Evolutionary conservation across 139 green algal species (phyloP).

Genomic region (Tetraselmis striata): DNA sequence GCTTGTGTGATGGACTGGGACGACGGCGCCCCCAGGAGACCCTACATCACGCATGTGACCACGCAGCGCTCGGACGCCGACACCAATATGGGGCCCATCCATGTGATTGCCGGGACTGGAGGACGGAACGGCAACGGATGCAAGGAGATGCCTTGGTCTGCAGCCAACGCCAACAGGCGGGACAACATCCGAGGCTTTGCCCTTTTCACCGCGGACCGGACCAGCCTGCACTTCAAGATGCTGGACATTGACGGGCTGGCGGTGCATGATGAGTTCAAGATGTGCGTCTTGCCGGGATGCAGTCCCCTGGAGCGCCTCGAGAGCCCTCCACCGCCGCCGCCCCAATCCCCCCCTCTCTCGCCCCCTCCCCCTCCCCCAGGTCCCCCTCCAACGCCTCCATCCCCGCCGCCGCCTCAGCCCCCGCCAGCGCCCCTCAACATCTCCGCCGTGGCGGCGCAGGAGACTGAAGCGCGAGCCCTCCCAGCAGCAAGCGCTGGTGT

Average conservation of each 20-base stretch:
- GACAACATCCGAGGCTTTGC: not conserved
- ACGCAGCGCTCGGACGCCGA: not conserved
- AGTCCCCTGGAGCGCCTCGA: not conserved
- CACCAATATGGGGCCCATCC: not conserved
- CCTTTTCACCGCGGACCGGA: not conserved
- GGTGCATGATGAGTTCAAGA: not conserved
- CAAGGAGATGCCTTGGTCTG: not conserved
- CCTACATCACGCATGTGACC: not conserved
- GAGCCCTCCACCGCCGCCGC: no score
- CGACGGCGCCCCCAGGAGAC: not conserved
- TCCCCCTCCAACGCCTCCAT: no score
- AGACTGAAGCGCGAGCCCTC: no score
- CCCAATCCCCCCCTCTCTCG: not conserved
- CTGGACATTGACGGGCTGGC: not conserved
- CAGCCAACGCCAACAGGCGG: not conserved
- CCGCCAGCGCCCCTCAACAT: no score
- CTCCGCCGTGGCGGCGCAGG: no score
- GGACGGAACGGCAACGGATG: not conserved
- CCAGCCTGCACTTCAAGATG: not conserved
- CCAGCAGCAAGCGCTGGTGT: no score
- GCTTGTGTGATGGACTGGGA: not conserved
- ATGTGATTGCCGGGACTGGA: not conserved
- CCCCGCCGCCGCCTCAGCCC: no score
- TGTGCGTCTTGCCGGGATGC: not conserved
- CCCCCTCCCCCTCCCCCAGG: not conserved